Conservation (phyloP, 352 stramenopile species). For the Phytophthora europaea region DNA sequence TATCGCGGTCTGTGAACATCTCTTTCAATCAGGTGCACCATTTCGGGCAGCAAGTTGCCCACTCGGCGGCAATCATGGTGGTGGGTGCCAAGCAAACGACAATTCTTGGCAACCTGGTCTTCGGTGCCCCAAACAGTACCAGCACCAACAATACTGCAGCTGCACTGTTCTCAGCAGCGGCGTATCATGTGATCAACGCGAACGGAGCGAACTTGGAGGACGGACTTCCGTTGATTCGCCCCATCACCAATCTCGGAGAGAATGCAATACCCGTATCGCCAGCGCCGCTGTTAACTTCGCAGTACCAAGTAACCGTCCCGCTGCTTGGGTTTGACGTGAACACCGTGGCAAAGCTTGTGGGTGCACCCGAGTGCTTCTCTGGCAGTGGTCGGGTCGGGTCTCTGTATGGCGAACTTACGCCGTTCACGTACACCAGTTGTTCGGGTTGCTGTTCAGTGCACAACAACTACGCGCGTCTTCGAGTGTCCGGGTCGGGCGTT, state of each 20-base stretch:
- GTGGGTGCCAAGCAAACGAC: constrained; percentile 58
- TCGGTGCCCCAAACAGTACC: constrained; percentile 40
- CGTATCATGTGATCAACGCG: constrained; percentile 60
- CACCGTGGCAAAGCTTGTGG: constrained; percentile 74
- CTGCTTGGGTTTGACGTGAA: constrained; percentile 69
- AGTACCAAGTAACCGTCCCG: constrained; percentile 52
- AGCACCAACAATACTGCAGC: constrained; percentile 2
- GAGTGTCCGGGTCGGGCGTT: constrained; percentile 44
- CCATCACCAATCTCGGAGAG: constrained; percentile 31
- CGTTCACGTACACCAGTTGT: constrained; percentile 69
- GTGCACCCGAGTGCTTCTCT: constrained; percentile 65
- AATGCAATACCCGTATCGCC: constrained; percentile 48
- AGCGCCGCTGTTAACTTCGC: constrained; percentile 39
- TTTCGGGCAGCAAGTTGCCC: constrained; percentile 58
- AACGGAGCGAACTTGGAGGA: constrained; percentile 44
- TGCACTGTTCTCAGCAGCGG: constrained; percentile 20
- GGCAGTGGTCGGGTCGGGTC: constrained; percentile 61
- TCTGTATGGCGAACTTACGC: constrained; percentile 52
- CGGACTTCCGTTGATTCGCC: constrained; percentile 42
- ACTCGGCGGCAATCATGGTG: constrained; percentile 67
- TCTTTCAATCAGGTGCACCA: constrained; percentile 86
- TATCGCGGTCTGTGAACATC: constrained; percentile 54
- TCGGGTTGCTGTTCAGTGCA: constrained; percentile 78
- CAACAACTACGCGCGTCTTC: constrained; percentile 58
- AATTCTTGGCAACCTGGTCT: constrained; percentile 71